Conservation (phyloP, 2,329 filamentous ascomycete species). For the Aureobasidium sp. region DNA sequence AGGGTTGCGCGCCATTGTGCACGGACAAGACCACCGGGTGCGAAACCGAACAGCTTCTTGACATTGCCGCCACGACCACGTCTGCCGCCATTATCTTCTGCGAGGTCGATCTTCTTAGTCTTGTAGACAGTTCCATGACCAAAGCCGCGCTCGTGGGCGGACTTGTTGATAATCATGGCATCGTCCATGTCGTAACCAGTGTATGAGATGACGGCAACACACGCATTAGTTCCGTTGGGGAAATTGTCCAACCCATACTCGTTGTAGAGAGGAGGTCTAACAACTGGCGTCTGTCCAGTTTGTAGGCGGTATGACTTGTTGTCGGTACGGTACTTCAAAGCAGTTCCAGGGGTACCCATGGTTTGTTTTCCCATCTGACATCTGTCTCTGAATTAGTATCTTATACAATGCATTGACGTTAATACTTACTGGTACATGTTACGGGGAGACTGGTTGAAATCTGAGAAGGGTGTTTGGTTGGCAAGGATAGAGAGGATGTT, state of each 20-base stretch:
- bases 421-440: conserved; percentile 69
- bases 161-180: conserved; percentile 99
- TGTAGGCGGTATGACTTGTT: conserved; percentile 95
- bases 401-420: not conserved
- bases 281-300: conserved; percentile 91
- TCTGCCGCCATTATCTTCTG: conserved; percentile 61
- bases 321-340: conserved; percentile 79
- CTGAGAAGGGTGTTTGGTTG: conserved; percentile 97
- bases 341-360: conserved; percentile 91
- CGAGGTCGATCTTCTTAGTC: conserved; percentile 82
- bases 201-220: conserved; percentile 97
- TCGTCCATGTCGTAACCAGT: conserved; percentile 99
- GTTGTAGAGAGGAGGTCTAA: conserved; percentile 87
- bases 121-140: conserved; percentile 97
- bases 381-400: not conserved
- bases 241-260: conserved; percentile 97
- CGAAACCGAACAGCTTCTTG: conserved; percentile 83
- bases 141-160: conserved; percentile 89
- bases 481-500: conserved; percentile 96
- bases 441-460: conserved; percentile 96
- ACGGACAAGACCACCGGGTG: conserved; percentile 66
- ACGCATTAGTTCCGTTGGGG: conserved; percentile 89
- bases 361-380: conserved; percentile 99
- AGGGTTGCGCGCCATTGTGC: conserved; percentile 64
- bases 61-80: conserved; percentile 50